Percentiles rank a stretch among this genome's conserved stretches.
These are phyloP conservation scores for Penicillium diatomitis DNA, from an alignment of 495 filamentous ascomycete species.

Conservation along the genomic window DNA sequence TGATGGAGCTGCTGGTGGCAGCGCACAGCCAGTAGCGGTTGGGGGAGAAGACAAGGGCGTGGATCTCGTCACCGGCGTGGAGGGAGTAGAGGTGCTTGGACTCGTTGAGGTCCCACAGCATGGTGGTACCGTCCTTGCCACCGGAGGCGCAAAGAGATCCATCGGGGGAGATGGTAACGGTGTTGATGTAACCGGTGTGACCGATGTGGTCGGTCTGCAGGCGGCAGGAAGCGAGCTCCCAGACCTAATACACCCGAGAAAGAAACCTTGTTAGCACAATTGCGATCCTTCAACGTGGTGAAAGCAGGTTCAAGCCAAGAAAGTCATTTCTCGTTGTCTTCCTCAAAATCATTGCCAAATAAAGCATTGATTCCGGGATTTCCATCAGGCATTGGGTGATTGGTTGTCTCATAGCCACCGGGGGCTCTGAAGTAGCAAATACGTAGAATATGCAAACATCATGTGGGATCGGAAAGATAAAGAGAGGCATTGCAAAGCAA, in stretches of 20 bases:
- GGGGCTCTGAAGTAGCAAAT: conserved; percentile 99
- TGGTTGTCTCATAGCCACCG: conserved; percentile 89
- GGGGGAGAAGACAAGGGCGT: conserved; percentile 99
- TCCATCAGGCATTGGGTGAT: conserved; percentile 84
- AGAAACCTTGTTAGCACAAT: conserved; percentile 16
- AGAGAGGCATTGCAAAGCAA: not conserved
- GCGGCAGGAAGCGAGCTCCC: conserved; percentile 98
- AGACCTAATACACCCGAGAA: conserved; percentile 56
- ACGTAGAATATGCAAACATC: conserved; percentile 92
- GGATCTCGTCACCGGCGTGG: conserved; percentile 99
- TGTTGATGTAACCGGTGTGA: conserved; percentile 99
- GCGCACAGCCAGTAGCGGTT: conserved; percentile 99
- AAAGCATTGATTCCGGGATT: conserved; percentile 8
- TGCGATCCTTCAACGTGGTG: not conserved
- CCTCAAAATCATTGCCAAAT: conserved; percentile 14
- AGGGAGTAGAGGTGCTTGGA: conserved; percentile 99
- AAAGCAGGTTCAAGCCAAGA: conserved; percentile 1
- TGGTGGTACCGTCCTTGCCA: conserved; percentile 99
- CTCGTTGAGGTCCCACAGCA: conserved; percentile 99
- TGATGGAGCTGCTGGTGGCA: conserved; percentile 91
- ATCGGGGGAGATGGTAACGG: conserved; percentile 99
- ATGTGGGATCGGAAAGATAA: conserved; percentile 39
- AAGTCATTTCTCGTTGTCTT: conserved; percentile 8
- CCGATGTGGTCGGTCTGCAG: conserved; percentile 99
- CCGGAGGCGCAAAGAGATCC: conserved; percentile 98